Evolutionary conservation across 2,329 filamentous ascomycete genomes (phyloP), one percentile per base, ranked within the genome.

Genomic region (Aspergillus pseudonomiae): DNA sequence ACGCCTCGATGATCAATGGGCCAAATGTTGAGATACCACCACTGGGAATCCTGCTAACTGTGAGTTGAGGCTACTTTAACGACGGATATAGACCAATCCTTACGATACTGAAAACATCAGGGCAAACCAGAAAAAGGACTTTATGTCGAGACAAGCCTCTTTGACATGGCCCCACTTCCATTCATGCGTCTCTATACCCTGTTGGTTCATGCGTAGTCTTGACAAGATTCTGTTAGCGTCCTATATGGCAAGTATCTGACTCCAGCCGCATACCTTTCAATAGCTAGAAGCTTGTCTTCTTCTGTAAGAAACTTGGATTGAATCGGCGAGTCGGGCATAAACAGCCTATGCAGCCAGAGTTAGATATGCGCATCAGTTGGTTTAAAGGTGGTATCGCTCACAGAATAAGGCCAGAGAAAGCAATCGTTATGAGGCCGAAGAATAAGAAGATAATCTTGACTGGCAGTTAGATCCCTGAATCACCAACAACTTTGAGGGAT

Each of bases 251-350:
- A 52, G 9, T 5, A 14, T 9, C 10, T 21, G 4, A n/a, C 16
- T 11, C 9, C 10, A 6, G n/a, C 10, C 19, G 5, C 52, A 10
- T 66, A 74, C 53, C 86, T 79, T 69, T 89, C 86, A 12, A 89
- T 81, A 0, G 87, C 86, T 11, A 88, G 75, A 0, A 87, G 69
- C 61, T 85, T 88, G 53, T 89, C 87, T 16, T 84, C 78, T 4
- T 84, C 80, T 0, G 76, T 80, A 2, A 89, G 78, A 56, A 88
- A 89, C 24, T 83, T 85, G 1, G 86, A 83, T 26, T 85, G 81
- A 70, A 88, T 83, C 0, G 88, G 88, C 0, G 86, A 88, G 67
- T 91, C 88, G 0, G 89, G 89, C 81, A 91, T 87, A 58, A 84
- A 83, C 21, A 83, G 19, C 9, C 70, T 73, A 41, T 6, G 14